A percentile compares a stretch with the other conserved stretches of the same genome.
phyloP scores from a whole-genome alignment of 768 basidiomycete species.

The Pleurotus giganteus region DNA sequence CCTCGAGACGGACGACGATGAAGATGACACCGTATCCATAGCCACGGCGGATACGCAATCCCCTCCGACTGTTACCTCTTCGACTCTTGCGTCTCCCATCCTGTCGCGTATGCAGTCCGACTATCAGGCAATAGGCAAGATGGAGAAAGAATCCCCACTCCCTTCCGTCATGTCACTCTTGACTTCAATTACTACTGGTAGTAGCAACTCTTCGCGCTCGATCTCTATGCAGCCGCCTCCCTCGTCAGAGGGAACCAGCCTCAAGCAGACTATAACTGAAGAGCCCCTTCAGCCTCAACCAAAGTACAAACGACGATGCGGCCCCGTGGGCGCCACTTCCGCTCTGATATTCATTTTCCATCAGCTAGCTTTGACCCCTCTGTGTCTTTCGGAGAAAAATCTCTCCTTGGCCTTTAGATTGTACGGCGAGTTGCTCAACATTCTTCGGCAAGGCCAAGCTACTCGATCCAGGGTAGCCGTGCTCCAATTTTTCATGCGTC shows the following conservation, averaged over 20 bases:
- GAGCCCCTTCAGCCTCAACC: constrained; percentile 20
- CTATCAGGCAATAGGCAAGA: constrained; percentile 32
- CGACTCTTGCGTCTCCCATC: constrained; percentile 46
- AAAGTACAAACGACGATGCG: constrained; percentile 14
- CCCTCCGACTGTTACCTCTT: constrained; percentile 28
- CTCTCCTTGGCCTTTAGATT: constrained; percentile 52
- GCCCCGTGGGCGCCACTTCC: constrained; percentile 57
- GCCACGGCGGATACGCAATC: constrained; percentile 38
- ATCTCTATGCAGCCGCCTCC: constrained; percentile 49
- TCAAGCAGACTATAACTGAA: too few relatives aligned
- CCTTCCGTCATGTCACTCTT: constrained; percentile 64
- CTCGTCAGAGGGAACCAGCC: too few relatives aligned
- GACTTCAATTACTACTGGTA: constrained; percentile 55
- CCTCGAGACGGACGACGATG: constrained; percentile 40
- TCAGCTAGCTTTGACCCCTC: constrained; percentile 69
- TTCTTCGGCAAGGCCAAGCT: constrained; percentile 46
- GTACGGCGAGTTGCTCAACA: constrained; percentile 48
- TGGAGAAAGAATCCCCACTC: constrained; percentile 39
- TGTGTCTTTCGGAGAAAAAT: constrained; percentile 45
- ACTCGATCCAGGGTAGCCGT: constrained; percentile 64
- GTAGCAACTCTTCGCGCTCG: constrained; percentile 45
- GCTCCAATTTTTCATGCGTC: constrained; percentile 84
- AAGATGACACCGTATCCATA: constrained; percentile 38
- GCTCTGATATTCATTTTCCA: constrained; percentile 66
- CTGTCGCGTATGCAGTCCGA: constrained; percentile 63